Evolutionary conservation across 2,329 filamentous ascomycete genomes (phyloP).

Genomic region (Drechmeria coniospora): DNA sequence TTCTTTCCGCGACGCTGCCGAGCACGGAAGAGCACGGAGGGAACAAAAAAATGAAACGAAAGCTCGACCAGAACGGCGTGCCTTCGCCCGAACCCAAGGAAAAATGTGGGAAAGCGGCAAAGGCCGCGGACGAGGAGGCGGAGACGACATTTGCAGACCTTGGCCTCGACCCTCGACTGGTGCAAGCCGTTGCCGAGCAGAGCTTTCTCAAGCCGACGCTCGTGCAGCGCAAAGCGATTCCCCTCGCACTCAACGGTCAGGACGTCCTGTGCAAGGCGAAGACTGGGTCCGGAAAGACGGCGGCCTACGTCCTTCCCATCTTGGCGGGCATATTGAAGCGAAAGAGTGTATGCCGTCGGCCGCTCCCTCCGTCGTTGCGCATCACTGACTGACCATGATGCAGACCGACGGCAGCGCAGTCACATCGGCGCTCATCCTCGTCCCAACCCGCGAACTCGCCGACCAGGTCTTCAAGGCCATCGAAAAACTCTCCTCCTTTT

Average conservation of each 20-base stretch:
- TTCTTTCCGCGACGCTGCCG: background rate
- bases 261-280: conserved; percentile 87
- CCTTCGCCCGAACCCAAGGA: conserved; percentile 17
- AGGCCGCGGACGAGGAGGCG: conserved; percentile 18
- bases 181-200: conserved; percentile 74
- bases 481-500: conserved; percentile 64
- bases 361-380: too few species aligned
- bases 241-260: conserved; percentile 70
- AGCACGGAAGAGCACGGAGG: background rate
- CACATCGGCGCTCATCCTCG: conserved; percentile 72
- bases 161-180: conserved; percentile 66
- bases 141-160: conserved; percentile 56
- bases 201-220: conserved; percentile 77
- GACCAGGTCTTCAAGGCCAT: conserved; percentile 76
- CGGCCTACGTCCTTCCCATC: conserved; percentile 86
- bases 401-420: conserved; percentile 34
- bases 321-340: conserved; percentile 68
- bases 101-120: conserved; percentile 7
- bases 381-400: conserved; percentile 3
- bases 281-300: conserved; percentile 93
- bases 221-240: conserved; percentile 77
- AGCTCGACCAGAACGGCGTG: conserved; percentile 41
- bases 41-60: conserved; percentile 37
- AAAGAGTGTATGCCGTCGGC: conserved; percentile 40
- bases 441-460: conserved; percentile 87